A percentile compares a stretch with the other conserved stretches of the same genome.
Evolutionary conservation across 495 filamentous ascomycete species (phyloP).

Genomic region (Penicillium robsamsonii): DNA sequence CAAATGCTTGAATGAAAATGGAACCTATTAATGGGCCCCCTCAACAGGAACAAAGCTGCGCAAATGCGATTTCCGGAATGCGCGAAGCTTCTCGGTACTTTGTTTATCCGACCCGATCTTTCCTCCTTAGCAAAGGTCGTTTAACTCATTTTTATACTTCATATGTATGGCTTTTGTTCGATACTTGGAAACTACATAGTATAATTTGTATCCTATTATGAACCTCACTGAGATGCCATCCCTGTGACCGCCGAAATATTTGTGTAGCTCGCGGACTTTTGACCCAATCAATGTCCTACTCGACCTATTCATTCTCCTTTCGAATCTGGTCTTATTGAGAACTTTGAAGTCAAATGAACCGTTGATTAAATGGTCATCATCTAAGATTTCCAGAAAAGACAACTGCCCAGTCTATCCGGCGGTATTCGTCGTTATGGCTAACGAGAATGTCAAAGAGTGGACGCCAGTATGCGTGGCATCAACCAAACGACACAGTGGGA

Average conservation of each 20-base stretch:
- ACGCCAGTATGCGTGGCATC: slow-evolving; percentile 38
- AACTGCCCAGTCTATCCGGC: not conserved
- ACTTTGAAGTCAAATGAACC: not conserved
- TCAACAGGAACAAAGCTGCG: slow-evolving; percentile 5
- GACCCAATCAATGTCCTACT: not conserved
- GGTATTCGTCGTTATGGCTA: slow-evolving; percentile 10
- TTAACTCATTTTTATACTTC: not conserved
- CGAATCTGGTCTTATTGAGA: not conserved
- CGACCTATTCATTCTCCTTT: not conserved
- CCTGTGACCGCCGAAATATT: not conserved
- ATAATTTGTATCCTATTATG: not conserved
- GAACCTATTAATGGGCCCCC: slow-evolving; percentile 1
- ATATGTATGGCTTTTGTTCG: not conserved
- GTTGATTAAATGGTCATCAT: not conserved
- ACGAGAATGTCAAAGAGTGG: slow-evolving; percentile 1
- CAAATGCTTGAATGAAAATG: slow-evolving; percentile 14
- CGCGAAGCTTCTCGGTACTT: slow-evolving; percentile 14
- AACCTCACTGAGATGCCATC: not conserved
- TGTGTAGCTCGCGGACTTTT: not conserved
- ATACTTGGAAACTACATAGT: not conserved
- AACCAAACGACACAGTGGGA: slow-evolving; percentile 2
- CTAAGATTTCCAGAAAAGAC: not conserved
- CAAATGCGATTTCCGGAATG: slow-evolving; percentile 28
- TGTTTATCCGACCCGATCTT: slow-evolving; percentile 18
- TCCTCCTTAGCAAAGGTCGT: not conserved